Evolutionary conservation across 495 filamentous ascomycete species (phyloP), one percentile per base, ranked within the genome.

Genomic region (Barbatosphaeria neglecta): DNA sequence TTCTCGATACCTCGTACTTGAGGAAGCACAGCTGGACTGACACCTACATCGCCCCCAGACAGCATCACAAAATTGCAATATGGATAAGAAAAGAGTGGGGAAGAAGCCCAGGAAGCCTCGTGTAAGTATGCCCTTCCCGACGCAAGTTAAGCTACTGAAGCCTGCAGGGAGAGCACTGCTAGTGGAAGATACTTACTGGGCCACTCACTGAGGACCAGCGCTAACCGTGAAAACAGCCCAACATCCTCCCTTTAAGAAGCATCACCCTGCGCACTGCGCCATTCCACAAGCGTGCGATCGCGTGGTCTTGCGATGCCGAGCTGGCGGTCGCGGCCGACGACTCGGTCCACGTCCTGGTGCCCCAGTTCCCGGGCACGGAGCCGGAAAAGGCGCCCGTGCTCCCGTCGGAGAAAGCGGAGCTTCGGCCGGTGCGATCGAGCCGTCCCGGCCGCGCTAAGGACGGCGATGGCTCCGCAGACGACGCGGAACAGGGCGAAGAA

Each of bases 281-380:
- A 3, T 48, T 65, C 27, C 61, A 65, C 41, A 69, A 64, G 24
- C 69, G 70, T 38, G 66, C 67, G 38, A 55, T 74, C 28, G 58
- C 57, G 23, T 74, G 70, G 59, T 74, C 70, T 16, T 68, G 67
- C 46, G 70, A 74, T 41, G 62, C 63, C 24, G 70, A 74, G 50
- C 53, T 74, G 0, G 70, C 68, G 6, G 58, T 74, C 13, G 62
- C 62, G 0, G 67, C 66, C 35, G 68, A 74, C 44, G 70, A 74
- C 49, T 69, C 64, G 22, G 62, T 74, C 43, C 61, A 68, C 43
- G 46, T 74, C 37, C 64, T 67, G 42, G 55, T 73, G 18, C 70
- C 70, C 18, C 67, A 72, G 41, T 72, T 60, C 28, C 58, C 60
- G 19, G 53, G 58, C 43, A 41, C 60, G 2, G 41, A 37, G 48